Base-by-base conservation (phyloP, 1,284 basidiomycete genomes). In the Rhodotorula sp. region DNA sequence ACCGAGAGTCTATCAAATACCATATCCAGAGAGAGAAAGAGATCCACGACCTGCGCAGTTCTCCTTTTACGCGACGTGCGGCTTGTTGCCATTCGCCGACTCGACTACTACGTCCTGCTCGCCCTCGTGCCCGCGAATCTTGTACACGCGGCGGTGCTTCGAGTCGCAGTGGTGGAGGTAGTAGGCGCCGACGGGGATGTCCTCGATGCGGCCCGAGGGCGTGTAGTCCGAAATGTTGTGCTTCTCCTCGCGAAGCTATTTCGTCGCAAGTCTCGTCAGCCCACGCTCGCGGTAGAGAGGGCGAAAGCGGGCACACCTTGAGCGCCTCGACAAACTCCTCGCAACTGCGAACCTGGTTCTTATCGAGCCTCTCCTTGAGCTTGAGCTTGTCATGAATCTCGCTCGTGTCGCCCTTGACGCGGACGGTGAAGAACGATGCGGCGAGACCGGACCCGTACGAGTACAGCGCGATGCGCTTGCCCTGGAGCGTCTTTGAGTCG, bases 371-470 rank as follows among this genome's bases (percentile, higher is more conserved):
- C 72, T 96, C 93, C 83, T 96, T 95, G 81, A 96, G 82, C 78
- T 88, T 88, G 72, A 98, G 85, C 79, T 89, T 88, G 82, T 90
- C 91, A 76, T 84, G 84, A 73, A 99, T 92, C 80, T 89, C 86
- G 61, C 86, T 82, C 32, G 91, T 92, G 77, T 92, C 90, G 72
- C 92, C 93, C 83, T 88, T 89, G 78, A 96, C 88, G 71, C 87
- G 86, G 72, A 94, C 83, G 30, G 88, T 88, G 83, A 89, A 99
- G 88, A 97, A 94, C 68, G 88, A 90, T 49, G 91, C 89, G 47
- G 95, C 94, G 73, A 91, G 90, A 68, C 94, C 95, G 60, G 88
- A 90, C 62, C 95, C 95, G 81, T 94, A 98, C 58, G 92, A 92
- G 84, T 93, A 99, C 85, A 98, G 85, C 76, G 88, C 89, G 79